phyloP scores from a whole-genome alignment of 495 filamentous ascomycete species.

The Penicillium samsonianum region DNA sequence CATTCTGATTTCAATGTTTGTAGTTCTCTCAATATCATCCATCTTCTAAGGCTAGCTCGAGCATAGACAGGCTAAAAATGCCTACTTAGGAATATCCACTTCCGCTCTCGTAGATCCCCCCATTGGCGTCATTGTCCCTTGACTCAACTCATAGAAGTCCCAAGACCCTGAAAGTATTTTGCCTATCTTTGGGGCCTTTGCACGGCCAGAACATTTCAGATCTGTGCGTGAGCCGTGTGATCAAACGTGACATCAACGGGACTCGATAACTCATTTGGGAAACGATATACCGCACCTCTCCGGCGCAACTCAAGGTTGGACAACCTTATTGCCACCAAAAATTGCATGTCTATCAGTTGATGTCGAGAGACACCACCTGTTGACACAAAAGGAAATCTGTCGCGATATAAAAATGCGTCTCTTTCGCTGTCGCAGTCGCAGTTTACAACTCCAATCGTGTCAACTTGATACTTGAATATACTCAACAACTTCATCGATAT shows the following conservation, averaged over 20 bases:
- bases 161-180: neutral
- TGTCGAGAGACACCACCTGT: neutral
- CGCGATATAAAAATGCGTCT: neutral
- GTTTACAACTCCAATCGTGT: neutral
- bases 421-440: neutral
- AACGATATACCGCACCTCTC: conserved; percentile 33
- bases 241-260: conserved; percentile 22
- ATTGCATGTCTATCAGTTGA: neutral
- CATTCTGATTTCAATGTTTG: neutral
- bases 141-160: neutral
- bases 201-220: neutral
- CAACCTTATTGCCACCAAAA: conserved; percentile 13
- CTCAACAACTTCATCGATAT: conserved; percentile 11
- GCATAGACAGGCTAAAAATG: neutral
- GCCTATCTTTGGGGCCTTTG: neutral
- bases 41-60: neutral
- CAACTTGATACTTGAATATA: neutral
- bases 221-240: neutral
- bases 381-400: neutral
- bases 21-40: neutral
- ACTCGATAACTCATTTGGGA: conserved; percentile 43
- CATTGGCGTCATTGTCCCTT: neutral
- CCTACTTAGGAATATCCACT: neutral
- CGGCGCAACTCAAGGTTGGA: conserved; percentile 15
- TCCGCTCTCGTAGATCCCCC: neutral